A percentile compares a stretch with the other conserved stretches of the same genome.
phyloP scores from a whole-genome alignment of 768 basidiomycete species.

The Cystofilobasidium capitatum region DNA sequence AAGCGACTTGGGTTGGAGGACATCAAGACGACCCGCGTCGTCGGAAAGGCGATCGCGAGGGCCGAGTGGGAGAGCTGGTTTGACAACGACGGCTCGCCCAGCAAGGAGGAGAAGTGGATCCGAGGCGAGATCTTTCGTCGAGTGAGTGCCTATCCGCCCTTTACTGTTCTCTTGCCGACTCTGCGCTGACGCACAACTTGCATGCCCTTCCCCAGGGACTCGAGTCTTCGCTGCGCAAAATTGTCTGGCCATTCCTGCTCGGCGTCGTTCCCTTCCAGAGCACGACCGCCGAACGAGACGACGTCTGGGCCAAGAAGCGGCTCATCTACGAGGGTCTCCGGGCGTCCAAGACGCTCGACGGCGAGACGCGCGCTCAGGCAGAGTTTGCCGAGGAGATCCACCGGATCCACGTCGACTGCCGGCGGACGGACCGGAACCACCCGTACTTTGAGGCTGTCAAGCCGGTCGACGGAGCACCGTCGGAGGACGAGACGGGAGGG shows the following conservation, averaged over 20 bases:
- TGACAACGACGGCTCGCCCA: slow-evolving; percentile 8
- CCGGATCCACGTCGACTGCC: slow-evolving; percentile 91
- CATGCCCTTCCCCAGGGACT: slow-evolving; percentile 44
- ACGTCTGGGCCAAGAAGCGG: slow-evolving; percentile 57
- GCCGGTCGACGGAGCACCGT: slow-evolving; percentile 40
- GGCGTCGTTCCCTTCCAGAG: slow-evolving; percentile 74
- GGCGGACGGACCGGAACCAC: slow-evolving; percentile 89
- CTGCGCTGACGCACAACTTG: neutral
- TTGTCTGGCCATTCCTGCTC: slow-evolving; percentile 83
- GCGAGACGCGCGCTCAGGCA: slow-evolving; percentile 6
- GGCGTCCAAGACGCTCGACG: slow-evolving; percentile 6
- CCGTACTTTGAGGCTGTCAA: slow-evolving; percentile 75
- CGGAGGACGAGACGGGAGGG: slow-evolving; percentile 37
- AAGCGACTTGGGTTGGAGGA: slow-evolving; percentile 20
- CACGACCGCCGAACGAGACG: slow-evolving; percentile 52
- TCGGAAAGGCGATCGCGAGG: neutral
- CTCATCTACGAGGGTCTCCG: slow-evolving; percentile 34
- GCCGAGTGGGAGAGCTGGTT: slow-evolving; percentile 24
- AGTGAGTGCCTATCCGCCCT: slow-evolving; percentile 18
- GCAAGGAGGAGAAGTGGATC: slow-evolving; percentile 32
- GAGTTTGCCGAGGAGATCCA: slow-evolving; percentile 42
- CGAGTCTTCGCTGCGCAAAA: slow-evolving; percentile 53
- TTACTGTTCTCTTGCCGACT: neutral
- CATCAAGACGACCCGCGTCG: slow-evolving; percentile 17
- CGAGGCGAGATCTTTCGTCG: slow-evolving; percentile 39